phyloP scores from a whole-genome alignment of 1,284 basidiomycete genomes.

The Cutaneotrichosporon spelunceum region DNA sequence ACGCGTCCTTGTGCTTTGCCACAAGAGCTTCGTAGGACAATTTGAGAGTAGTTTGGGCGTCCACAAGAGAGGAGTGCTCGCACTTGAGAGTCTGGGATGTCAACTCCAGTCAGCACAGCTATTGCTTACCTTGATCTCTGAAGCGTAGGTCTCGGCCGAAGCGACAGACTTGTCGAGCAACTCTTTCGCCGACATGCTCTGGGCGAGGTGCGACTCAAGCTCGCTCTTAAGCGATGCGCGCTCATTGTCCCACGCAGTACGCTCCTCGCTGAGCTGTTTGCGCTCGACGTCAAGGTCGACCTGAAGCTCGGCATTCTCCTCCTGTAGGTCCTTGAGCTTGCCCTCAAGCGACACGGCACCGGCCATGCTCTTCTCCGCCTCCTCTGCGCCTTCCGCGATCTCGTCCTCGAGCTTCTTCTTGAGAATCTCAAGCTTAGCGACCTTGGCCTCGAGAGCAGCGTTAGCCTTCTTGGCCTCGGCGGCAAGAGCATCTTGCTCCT shows the following conservation, averaged over 20 bases:
- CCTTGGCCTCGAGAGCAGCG: constrained; percentile 25
- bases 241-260: constrained; percentile 19
- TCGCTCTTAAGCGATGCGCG: constrained; percentile 18
- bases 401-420: constrained; percentile 27
- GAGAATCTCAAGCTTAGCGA: constrained; percentile 22
- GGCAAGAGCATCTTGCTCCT: constrained; percentile 18
- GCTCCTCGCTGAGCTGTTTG: constrained; percentile 18
- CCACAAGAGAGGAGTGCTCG: constrained; percentile 25
- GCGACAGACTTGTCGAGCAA: constrained; percentile 15
- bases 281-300: constrained; percentile 18
- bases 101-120: neutral
- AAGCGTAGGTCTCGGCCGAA: constrained; percentile 15
- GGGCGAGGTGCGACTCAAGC: constrained; percentile 9
- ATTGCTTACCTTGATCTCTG: constrained; percentile 25
- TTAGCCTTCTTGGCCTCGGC: constrained; percentile 13
- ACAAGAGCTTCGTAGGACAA: constrained; percentile 27
- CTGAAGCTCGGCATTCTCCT: constrained; percentile 28
- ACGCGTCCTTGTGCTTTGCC: constrained; percentile 25
- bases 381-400: constrained; percentile 28
- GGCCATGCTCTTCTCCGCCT: constrained; percentile 29
- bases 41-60: constrained; percentile 28
- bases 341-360: constrained; percentile 20
- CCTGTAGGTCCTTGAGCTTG: constrained; percentile 27
- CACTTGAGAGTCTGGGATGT: constrained; percentile 18
- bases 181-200: constrained; percentile 13